Conservation (phyloP, 2,329 filamentous ascomycete species). For the Microsporum audouinii region DNA sequence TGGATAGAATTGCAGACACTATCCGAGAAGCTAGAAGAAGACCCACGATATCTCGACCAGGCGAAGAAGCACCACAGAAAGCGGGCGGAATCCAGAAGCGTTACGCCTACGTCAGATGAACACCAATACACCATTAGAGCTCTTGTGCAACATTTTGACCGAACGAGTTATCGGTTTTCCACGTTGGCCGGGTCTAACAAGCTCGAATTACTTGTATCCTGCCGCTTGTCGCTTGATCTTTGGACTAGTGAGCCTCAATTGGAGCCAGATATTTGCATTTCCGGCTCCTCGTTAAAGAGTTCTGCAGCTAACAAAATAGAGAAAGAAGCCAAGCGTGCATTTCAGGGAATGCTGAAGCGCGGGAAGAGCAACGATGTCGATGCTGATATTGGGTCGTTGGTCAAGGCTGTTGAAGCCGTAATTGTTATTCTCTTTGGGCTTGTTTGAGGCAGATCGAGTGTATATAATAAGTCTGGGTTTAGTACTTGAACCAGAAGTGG, state of each 20-base stretch:
- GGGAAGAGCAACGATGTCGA: slow-evolving; percentile 14
- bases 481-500: too few species aligned
- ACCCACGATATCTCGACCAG: not conserved
- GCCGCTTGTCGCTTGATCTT: slow-evolving; percentile 26
- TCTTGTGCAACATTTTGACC: slow-evolving; percentile 28
- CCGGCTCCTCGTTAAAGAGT: slow-evolving; percentile 3
- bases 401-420: slow-evolving; percentile 28
- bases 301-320: slow-evolving; percentile 22
- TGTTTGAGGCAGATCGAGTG: not conserved
- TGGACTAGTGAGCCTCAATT: slow-evolving; percentile 33
- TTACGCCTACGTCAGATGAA: not conserved
- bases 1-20: slow-evolving; percentile 20
- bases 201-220: slow-evolving; percentile 25
- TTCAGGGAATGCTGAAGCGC: slow-evolving; percentile 25
- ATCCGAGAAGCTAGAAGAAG: not conserved
- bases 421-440: slow-evolving; percentile 24
- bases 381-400: slow-evolving; percentile 21
- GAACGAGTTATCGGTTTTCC: slow-evolving; percentile 26
- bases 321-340: slow-evolving; percentile 29
- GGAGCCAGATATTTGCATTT: slow-evolving; percentile 27
- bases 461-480: too few species aligned
- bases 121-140: slow-evolving; percentile 18
- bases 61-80: slow-evolving; percentile 13
- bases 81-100: not conserved
- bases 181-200: slow-evolving; percentile 10